Base-by-base conservation (phyloP, 73 alveolate genomes). In the Tetrahymena borealis region DNA sequence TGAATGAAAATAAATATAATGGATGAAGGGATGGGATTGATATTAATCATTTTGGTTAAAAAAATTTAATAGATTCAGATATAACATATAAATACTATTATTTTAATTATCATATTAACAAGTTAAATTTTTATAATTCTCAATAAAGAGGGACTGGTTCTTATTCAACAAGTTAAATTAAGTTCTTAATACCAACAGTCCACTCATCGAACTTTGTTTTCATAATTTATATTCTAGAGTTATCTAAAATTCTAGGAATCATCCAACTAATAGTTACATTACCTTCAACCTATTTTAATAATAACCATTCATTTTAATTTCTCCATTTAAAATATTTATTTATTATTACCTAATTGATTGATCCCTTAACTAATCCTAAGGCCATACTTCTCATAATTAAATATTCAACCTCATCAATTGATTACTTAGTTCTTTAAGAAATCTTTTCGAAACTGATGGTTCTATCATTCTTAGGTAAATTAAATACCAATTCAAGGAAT, bases 311-410 rank as follows among this genome's bases (percentile, higher is more conserved):
- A 60, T 4, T 60, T 13, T 11, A 16, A 13, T 20, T 7, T 60
- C n/a, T 0, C n/a, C 9, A 60, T 60, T 20, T 60, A 20, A 15
- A 42, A 9, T 9, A 39, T 39, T 9, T 39, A 12, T n/a, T 18
- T 10, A 85, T 18, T 39, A 91, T 79, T 93, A 97, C 99, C 94
- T 97, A 94, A 94, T 97, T 97, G 20, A 97, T 97, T 32, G 78
- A 33, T 31, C 99, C 99, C 78, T 94, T 97, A 0, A 97, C 96
- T 16, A 97, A 91, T 0, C 97, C 97, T 39, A 95, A 79, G 43
- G 97, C 95, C 96, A 97, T 97, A 6, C 98, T 95, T 79, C 96
- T 96, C 99, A 97, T 97, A 28, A 97, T 95, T 35, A 97, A 94
- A 38, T 95, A 93, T 90, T 97, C 99, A 7, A 97, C 97, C 13